Conservation (phyloP, 768 basidiomycete species). For the Fistulinella prunicolor region DNA sequence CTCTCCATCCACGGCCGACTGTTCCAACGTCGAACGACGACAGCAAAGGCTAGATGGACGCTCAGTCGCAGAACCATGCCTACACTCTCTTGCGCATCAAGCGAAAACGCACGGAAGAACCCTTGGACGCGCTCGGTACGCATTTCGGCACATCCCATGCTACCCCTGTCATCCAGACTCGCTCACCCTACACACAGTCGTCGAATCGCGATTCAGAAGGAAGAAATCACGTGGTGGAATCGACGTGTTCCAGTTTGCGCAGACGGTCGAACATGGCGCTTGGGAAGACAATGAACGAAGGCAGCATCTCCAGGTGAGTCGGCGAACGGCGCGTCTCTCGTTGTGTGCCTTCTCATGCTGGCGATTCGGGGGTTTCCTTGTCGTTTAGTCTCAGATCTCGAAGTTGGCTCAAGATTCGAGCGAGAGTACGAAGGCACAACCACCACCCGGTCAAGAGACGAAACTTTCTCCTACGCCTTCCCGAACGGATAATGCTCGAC, state of each 20-base stretch:
- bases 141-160: constrained; percentile 15
- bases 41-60: constrained; percentile 18
- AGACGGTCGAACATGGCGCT: constrained; percentile 66
- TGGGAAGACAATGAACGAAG: constrained; percentile 62
- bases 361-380: background rate
- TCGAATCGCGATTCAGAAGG: constrained; percentile 57
- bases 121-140: constrained; percentile 76
- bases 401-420: constrained; percentile 44
- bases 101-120: constrained; percentile 78
- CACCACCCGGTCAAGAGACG: constrained; percentile 16
- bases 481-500: constrained; percentile 39
- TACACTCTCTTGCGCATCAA: constrained; percentile 81
- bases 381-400: constrained; percentile 53
- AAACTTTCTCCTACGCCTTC: constrained; percentile 10
- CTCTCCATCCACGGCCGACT: too few relatives aligned
- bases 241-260: constrained; percentile 77
- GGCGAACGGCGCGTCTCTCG: background rate
- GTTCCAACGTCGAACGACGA: background rate
- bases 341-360: background rate
- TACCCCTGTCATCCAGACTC: constrained; percentile 13
- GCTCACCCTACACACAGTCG: constrained; percentile 39
- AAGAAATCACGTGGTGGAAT: constrained; percentile 57
- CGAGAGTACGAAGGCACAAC: constrained; percentile 11
- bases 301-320: constrained; percentile 59
- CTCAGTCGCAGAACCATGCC: constrained; percentile 32